These are phyloP conservation scores for Penicillium sp. DNA, from an alignment of 2,329 filamentous ascomycete genomes.

Conservation along the genomic window DNA sequence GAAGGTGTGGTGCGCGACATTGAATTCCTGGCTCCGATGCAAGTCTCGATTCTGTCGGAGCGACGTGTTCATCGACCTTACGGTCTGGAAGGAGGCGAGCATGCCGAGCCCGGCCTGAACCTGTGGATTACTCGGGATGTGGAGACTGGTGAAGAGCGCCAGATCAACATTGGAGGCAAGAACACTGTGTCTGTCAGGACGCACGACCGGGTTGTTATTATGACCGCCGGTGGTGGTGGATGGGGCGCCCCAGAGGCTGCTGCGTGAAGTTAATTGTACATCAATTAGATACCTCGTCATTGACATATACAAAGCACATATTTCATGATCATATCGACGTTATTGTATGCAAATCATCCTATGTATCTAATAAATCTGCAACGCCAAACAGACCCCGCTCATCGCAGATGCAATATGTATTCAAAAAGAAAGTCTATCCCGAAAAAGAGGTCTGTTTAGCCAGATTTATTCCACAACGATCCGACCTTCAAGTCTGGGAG, in stretches of 20 bases:
- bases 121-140: constrained; percentile 75
- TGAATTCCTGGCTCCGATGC: constrained; percentile 74
- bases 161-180: constrained; percentile 59
- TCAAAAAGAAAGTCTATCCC: background rate
- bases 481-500: constrained; percentile 70
- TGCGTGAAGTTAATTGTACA: constrained; percentile 4
- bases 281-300: background rate
- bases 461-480: constrained; percentile 47
- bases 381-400: background rate
- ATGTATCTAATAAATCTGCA: background rate
- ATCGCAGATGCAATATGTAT: background rate
- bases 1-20: constrained; percentile 77
- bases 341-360: background rate
- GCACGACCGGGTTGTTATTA: constrained; percentile 59
- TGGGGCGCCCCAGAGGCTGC: constrained; percentile 22
- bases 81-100: constrained; percentile 75
- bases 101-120: constrained; percentile 74
- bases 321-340: background rate
- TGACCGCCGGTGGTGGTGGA: constrained; percentile 53
- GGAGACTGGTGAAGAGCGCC: constrained; percentile 49
- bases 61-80: constrained; percentile 72
- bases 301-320: background rate
- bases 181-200: constrained; percentile 58
- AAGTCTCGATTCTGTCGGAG: constrained; percentile 76
- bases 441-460: background rate